Evolutionary conservation across 2,329 filamentous ascomycete species (phyloP), one percentile per base, ranked within the genome.

Genomic region (Ascochyta clinopodiicola): DNA sequence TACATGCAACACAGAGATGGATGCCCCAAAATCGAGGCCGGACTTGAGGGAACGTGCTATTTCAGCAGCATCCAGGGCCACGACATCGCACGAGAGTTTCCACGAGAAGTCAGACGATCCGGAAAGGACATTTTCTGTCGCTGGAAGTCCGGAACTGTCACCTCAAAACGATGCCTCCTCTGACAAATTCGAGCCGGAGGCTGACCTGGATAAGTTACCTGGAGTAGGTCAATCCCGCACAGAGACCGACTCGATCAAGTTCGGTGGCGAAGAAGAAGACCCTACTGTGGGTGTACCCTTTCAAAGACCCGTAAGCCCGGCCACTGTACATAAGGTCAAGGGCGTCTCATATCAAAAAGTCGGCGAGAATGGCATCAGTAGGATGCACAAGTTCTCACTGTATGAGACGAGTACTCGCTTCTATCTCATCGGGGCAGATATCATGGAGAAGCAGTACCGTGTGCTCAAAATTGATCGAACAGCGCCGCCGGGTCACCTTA

Each of bases 381-480:
- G 75, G 45, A 96, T 99, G 92, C 92, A 97, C 80, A 96, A 95
- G 70, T 98, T 96, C 76, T 95, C 91, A n/a, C 80, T 99, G 21
- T 98, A 99, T 76, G 95, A 99, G 79, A 99, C 95, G 3, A 90
- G 91, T 12, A 92, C 88, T 51, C 86, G 92, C 47, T 99, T 95
- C 76, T 99, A 97, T 75, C 89, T 99, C 61, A 92, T 98, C 17
- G 95, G 95, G 13, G 90, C 91, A 46, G 95, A 99, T 72, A 86
- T 96, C 51, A 88, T 92, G 64, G 95, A 98, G 75, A 89, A 86
- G 68, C 87, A 90, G 24, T 98, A 95, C 75, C 88, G 93, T 46
- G 92, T 99, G 52, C 79, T 99, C 71, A 97, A 98, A 76, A 96
- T 99, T 66, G 94, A 98, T 73, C 87, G 95, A 40, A 96, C 91